These are phyloP conservation scores for Diatrype stigma DNA, from an alignment of 2,329 filamentous ascomycete genomes.

Conservation along the genomic window DNA sequence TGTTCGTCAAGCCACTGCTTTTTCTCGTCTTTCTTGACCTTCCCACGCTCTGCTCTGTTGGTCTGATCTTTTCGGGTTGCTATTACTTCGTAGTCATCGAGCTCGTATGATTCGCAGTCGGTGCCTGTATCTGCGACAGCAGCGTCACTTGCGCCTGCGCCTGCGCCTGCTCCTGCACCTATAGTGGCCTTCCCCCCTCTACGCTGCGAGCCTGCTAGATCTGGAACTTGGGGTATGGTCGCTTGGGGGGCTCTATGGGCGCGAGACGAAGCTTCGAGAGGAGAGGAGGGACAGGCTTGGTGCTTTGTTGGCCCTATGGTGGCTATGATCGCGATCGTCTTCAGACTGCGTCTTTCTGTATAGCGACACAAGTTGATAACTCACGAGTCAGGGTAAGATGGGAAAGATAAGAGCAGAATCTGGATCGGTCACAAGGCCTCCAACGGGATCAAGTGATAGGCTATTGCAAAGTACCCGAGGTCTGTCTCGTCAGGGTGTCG, in stretches of 20 bases:
- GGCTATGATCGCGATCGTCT: conserved; percentile 1
- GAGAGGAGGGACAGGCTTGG: conserved; percentile 26
- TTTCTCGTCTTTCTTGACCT: conserved; percentile 56
- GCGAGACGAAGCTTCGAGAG: conserved; percentile 15
- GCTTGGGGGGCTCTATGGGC: conserved; percentile 16
- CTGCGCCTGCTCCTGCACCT: conserved; percentile 3
- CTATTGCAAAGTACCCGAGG: no score
- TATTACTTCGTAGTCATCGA: conserved; percentile 35
- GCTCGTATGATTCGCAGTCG: conserved; percentile 32
- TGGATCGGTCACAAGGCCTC: no score
- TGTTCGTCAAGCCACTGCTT: conserved; percentile 65
- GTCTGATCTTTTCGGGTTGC: conserved; percentile 24
- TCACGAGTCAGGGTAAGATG: neutral
- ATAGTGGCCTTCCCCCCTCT: conserved; percentile 23
- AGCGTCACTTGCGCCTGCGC: neutral
- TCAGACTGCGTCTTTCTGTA: neutral
- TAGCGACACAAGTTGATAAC: neutral
- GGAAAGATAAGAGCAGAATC: neutral
- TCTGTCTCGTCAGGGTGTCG: no score
- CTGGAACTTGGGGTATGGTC: conserved; percentile 3
- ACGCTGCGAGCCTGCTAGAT: conserved; percentile 13
- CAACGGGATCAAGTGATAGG: no score
- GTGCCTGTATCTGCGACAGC: conserved; percentile 1
- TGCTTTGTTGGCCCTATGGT: conserved; percentile 22
- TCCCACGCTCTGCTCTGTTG: conserved; percentile 30